Evolutionary conservation across 2,329 filamentous ascomycete genomes (phyloP).

Genomic region (Fusarium sp.): DNA sequence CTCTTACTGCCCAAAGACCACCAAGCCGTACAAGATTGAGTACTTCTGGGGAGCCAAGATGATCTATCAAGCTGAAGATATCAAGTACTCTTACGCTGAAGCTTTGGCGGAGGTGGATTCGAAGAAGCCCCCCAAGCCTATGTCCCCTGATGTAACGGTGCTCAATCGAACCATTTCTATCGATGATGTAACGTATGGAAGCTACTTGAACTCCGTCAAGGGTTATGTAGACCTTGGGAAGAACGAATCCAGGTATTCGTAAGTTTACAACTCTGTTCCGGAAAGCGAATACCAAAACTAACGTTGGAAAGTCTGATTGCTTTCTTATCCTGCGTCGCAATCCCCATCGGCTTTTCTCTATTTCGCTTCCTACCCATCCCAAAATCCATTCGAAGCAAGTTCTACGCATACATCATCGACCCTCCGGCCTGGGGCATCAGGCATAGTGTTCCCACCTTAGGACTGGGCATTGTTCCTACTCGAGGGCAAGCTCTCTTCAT

Average conservation of each 20-base stretch:
- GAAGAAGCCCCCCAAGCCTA: not conserved
- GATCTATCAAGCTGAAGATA: constrained; percentile 18
- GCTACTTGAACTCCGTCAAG: constrained; percentile 26
- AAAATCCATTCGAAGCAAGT: constrained; percentile 13
- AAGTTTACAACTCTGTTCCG: not conserved
- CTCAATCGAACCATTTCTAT: constrained; percentile 37
- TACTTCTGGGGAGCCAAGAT: constrained; percentile 34
- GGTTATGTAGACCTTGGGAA: not conserved
- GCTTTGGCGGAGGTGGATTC: constrained; percentile 29
- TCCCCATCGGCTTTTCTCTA: constrained; percentile 40
- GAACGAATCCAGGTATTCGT: constrained; percentile 38
- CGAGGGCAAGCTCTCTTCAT: constrained; percentile 59
- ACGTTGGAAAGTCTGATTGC: constrained; percentile 26
- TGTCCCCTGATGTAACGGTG: not conserved
- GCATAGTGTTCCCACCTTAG: constrained; percentile 42
- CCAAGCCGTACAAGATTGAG: constrained; percentile 23
- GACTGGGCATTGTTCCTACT: constrained; percentile 52
- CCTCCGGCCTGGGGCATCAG: constrained; percentile 43
- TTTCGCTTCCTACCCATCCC: constrained; percentile 40
- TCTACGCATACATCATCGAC: constrained; percentile 48
- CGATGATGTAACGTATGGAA: constrained; percentile 5
- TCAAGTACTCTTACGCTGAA: constrained; percentile 27
- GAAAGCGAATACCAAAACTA: not conserved
- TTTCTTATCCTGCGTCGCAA: constrained; percentile 36
- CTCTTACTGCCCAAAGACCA: not conserved